Percentiles rank a stretch among this genome's conserved stretches.
These are phyloP conservation scores for Aspergillus chevalieri DNA, from an alignment of 2,329 filamentous ascomycete species.

Conservation along the genomic window DNA sequence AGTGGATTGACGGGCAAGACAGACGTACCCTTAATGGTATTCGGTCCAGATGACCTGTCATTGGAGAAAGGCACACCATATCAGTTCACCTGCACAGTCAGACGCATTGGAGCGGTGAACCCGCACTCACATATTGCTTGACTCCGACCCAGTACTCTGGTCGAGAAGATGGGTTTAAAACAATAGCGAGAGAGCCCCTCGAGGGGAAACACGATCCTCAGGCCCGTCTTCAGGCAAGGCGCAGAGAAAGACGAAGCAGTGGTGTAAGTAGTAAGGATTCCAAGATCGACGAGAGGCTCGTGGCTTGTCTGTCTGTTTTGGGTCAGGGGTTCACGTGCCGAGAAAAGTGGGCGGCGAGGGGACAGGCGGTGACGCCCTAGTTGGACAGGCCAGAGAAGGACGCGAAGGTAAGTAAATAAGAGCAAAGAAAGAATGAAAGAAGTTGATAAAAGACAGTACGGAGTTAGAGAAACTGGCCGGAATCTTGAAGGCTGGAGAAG, in stretches of 20 bases:
- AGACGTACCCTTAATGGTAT: slow-evolving; percentile 48
- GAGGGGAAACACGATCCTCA: slow-evolving; percentile 11
- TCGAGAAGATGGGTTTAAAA: slow-evolving; percentile 3
- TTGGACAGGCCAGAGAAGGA: background rate
- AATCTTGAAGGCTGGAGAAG: too few species aligned
- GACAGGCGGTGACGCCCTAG: slow-evolving; percentile 2
- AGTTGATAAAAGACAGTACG: too few species aligned
- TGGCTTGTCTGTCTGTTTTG: slow-evolving; percentile 10
- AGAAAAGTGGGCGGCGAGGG: slow-evolving; percentile 6
- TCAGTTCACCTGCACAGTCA: slow-evolving; percentile 10
- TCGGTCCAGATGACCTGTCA: slow-evolving; percentile 25
- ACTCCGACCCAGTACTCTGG: slow-evolving; percentile 13
- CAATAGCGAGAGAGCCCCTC: slow-evolving; percentile 16
- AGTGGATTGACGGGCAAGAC: background rate
- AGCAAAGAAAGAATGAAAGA: background rate
- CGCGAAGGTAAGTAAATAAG: background rate
- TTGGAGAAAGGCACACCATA: slow-evolving; percentile 16
- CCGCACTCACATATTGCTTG: slow-evolving; percentile 44
- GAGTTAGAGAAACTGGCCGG: too few species aligned
- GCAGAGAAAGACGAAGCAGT: background rate
- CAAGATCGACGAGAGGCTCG: background rate
- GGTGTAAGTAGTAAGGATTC: background rate
- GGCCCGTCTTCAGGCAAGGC: background rate
- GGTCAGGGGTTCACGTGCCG: slow-evolving; percentile 26
- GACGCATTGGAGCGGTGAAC: slow-evolving; percentile 3